phyloP scores from a whole-genome alignment of 2,329 filamentous ascomycete species.

The Arthrobotrys pseudoclavata region DNA sequence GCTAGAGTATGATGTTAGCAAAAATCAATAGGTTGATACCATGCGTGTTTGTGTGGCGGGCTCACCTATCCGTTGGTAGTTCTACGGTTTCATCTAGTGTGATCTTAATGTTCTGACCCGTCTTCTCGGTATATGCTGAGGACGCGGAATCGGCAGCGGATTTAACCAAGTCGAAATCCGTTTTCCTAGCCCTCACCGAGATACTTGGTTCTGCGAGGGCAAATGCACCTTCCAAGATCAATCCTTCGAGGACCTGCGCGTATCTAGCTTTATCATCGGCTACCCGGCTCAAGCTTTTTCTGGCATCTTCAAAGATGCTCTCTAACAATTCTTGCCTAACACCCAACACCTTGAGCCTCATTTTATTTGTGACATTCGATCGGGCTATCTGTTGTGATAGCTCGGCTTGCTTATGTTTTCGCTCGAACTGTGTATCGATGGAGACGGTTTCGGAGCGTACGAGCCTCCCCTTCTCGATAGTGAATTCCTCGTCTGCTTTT shows the following conservation, averaged over 20 bases:
- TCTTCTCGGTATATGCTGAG: constrained; percentile 85
- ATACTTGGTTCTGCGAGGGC: constrained; percentile 85
- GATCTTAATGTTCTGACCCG: constrained; percentile 77
- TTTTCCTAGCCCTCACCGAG: constrained; percentile 80
- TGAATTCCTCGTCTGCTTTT: constrained; percentile 99
- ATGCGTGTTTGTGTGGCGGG: constrained; percentile 62
- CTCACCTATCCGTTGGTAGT: constrained; percentile 86
- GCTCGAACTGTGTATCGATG: constrained; percentile 94
- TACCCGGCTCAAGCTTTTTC: constrained; percentile 77
- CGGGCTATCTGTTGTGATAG: constrained; percentile 99
- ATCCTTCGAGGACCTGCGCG: constrained; percentile 79
- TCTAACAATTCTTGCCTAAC: constrained; percentile 93
- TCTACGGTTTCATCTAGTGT: constrained; percentile 83
- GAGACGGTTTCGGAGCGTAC: constrained; percentile 93
- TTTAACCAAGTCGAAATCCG: constrained; percentile 78
- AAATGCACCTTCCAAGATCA: constrained; percentile 92
- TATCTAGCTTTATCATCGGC: constrained; percentile 81
- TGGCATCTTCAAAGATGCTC: constrained; percentile 84
- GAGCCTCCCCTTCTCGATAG: constrained; percentile 98
- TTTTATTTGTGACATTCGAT: constrained; percentile 96
- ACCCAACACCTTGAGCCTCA: constrained; percentile 85
- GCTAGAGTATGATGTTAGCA: constrained; percentile 68
- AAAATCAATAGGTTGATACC: neutral
- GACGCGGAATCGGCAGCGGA: constrained; percentile 82
- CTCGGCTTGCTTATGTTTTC: constrained; percentile 98